Conservation (phyloP, 2,329 filamentous ascomycete genomes). For the Scedosporium dehoogii region DNA sequence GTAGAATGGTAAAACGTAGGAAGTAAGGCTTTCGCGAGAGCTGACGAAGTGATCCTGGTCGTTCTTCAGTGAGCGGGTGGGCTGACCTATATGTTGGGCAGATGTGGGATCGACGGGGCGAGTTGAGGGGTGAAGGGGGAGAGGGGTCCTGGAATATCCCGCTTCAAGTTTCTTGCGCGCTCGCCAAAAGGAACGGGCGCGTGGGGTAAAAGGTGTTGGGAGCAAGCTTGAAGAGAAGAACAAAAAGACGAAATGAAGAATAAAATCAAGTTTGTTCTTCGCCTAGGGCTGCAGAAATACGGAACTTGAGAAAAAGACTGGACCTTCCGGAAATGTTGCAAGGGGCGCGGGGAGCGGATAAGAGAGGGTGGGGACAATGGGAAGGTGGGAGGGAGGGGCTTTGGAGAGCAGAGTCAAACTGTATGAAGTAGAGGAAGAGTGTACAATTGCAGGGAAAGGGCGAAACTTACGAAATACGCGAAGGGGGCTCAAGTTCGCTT, state of each 20-base stretch:
- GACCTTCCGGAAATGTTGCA: too few species aligned
- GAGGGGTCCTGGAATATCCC: neutral
- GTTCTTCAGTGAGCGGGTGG: neutral
- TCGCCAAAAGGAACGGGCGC: neutral
- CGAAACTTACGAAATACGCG: neutral
- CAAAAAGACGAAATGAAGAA: neutral
- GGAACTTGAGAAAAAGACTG: too few species aligned
- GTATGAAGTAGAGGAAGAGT: too few species aligned
- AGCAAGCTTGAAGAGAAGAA: neutral
- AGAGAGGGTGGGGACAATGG: neutral
- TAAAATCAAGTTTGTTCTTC: too few species aligned
- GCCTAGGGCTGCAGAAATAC: too few species aligned
- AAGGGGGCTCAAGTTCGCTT: neutral
- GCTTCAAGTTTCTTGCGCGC: neutral
- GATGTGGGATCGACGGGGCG: neutral
- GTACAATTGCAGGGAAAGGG: neutral
- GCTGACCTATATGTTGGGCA: neutral
- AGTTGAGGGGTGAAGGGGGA: constrained; percentile 2
- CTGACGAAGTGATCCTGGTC: neutral
- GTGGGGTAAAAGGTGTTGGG: neutral
- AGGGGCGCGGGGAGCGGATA: too few species aligned
- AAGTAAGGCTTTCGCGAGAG: neutral
- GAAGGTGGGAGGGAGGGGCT: neutral
- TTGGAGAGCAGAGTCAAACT: too few species aligned
- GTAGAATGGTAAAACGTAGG: neutral